Evolutionary conservation across 495 filamentous ascomycete genomes (phyloP), one percentile per base, ranked within the genome.

Genomic region (Lasiosphaeria ovina): DNA sequence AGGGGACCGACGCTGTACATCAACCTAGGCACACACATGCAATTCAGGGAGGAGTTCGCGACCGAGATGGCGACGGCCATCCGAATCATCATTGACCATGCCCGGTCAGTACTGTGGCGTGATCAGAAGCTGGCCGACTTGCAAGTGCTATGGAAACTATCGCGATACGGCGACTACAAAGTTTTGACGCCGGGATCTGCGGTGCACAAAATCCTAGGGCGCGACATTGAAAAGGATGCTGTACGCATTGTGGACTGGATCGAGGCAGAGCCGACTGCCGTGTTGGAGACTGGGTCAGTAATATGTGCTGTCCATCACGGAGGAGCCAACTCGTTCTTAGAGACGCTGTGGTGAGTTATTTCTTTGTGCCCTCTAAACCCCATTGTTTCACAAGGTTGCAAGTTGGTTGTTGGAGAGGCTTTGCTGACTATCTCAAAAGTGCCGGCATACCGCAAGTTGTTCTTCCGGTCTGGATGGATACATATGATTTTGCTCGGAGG

Each of bases 391-490:
- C 7, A 4, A 35, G 4, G 12, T 54, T 54, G 50, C 44, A 59
- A 32, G 2, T 11, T 54, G 35, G 42, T 45, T 3, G 14, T 38
- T 36, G 32, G 45, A 32, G 32, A 50, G 5, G 10, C 40, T 55
- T 40, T 17, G 14, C 35, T 42, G 12, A 44, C 14, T 7, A 1
- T 51, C 42, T 53, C 34, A 1, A 10, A 3, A 83, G 80, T 57
- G 76, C 73, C 6, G 79, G 80, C 1, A 72, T 79, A 6, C 79
- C 81, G 3, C 79, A 83, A 51, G 72, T 84, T 2, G 64, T 84
- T 3, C 72, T 83, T 1, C 79, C 82, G 0, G 72, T 77, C 35
- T 83, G 82, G 81, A 76, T 81, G 58, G 82, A 84, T 59, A 79
- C 76, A 33, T 83, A 77, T 47, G 82, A 83, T 49, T 82, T 80